Evolutionary conservation across 805 yeast genomes (phyloP).

Genomic region (Candida railenensis): DNA sequence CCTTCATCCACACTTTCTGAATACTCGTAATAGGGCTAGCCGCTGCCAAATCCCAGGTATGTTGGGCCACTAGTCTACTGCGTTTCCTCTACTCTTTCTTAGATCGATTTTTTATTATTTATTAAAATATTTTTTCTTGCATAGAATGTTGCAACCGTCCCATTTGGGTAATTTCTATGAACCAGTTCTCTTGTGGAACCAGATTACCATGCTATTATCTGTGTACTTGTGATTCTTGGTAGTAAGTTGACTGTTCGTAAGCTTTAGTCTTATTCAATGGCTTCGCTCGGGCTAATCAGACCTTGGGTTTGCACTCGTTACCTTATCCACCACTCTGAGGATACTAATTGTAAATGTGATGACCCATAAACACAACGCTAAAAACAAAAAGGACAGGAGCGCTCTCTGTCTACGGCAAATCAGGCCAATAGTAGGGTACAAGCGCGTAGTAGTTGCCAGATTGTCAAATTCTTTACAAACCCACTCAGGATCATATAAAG

Average conservation of each 20-base stretch:
- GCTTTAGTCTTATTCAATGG: background rate
- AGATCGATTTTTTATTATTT: too few relatives aligned
- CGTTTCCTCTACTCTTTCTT: too few relatives aligned
- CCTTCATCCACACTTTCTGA: too few relatives aligned
- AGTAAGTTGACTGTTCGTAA: too few relatives aligned
- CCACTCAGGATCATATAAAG: constrained; percentile 80
- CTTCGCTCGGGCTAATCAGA: constrained; percentile 5
- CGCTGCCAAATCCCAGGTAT: too few relatives aligned
- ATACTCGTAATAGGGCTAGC: too few relatives aligned
- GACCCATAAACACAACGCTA: constrained; percentile 80
- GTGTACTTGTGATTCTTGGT: too few relatives aligned
- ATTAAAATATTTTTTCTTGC: background rate
- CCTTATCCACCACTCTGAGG: constrained; percentile 75
- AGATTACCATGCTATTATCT: too few relatives aligned
- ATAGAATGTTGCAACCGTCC: background rate
- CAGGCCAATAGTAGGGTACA: constrained; percentile 37
- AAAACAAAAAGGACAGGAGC: constrained; percentile 73
- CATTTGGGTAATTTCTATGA: background rate
- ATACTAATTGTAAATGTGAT: constrained; percentile 80
- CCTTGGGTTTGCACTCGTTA: constrained; percentile 17
- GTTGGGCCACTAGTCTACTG: too few relatives aligned
- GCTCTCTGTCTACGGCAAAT: constrained; percentile 80
- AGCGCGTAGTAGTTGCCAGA: constrained; percentile 8
- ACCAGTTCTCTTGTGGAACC: too few relatives aligned
- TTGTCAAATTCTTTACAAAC: constrained; percentile 44